Base-by-base conservation (phyloP, 106 monocot species). In the Platanthera zijinensis region DNA sequence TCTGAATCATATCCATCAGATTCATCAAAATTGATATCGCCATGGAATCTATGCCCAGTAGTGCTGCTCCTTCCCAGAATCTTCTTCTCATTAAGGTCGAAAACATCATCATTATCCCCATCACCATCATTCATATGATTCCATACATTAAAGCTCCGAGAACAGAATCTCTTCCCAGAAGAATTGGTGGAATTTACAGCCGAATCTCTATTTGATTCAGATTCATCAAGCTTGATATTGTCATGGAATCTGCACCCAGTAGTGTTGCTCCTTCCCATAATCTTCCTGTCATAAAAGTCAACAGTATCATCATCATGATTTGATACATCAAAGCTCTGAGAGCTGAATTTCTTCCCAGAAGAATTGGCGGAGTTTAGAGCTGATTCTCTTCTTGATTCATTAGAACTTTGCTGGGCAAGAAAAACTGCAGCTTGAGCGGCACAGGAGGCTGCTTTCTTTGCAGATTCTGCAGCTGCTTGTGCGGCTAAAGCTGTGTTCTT, bases 1-100 rank as follows among this genome's bases (percentile, higher is more conserved):
- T 86, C 90, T 50, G 92, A 90, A 48, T 83, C 80, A 12, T 81
- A 72, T 47, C 84, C 95, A 81, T 96, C 92, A 21, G 96, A 93
- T 32, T 93, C 96, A 82, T 96, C 96, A 83, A 93, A 93, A 56
- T 74, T 89, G 49, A 93, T 90, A 64, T 85, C 84, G 17, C 83
- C 74, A 72, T 78, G 22, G 15, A 73, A 62, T 12, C 22, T 66
- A 15, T 54, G 79, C 7, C 10, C 74, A 46, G 53, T 76, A 22
- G 76, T 64, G 39, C 81, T 78, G 68, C 76, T 76, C 71, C 81
- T 86, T 74, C 78, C 83, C 32, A 78, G 59, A 19, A 78, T 54
- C 59, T 78, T 87, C 51, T 76, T 71, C 72, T 76, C 52, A 18
- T 82, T 78, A 57, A 75, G 17, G 50, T 71, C 68, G 5, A 21